Conservation (phyloP, 1,139 yeast genomes). For the Keqinozyma sinolaborantium region DNA sequence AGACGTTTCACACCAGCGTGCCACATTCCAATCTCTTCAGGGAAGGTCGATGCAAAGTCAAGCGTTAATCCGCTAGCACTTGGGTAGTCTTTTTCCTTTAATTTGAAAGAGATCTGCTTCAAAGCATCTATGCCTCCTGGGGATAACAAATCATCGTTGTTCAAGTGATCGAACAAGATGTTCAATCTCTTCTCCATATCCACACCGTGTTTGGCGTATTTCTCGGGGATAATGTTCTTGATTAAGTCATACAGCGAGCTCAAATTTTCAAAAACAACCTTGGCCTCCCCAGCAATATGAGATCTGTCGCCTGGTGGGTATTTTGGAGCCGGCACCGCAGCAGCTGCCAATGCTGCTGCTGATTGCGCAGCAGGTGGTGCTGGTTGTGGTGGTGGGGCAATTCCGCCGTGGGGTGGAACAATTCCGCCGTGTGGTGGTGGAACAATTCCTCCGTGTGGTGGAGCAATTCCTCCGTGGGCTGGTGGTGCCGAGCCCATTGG, state of each 20-base stretch:
- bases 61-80: slow-evolving; percentile 57
- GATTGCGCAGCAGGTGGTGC: slow-evolving; percentile 17
- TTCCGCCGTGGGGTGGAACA: slow-evolving; percentile 10
- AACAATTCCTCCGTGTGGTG: neutral
- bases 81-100: slow-evolving; percentile 53
- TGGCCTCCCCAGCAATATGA: slow-evolving; percentile 59
- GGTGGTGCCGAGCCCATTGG: slow-evolving; percentile 20
- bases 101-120: slow-evolving; percentile 45
- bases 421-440: slow-evolving; percentile 11
- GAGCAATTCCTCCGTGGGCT: slow-evolving; percentile 9
- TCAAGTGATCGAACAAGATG: slow-evolving; percentile 75
- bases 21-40: slow-evolving; percentile 88
- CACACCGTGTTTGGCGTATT: slow-evolving; percentile 65
- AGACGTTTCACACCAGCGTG: slow-evolving; percentile 87
- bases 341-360: slow-evolving; percentile 13
- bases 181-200: slow-evolving; percentile 84
- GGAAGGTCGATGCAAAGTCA: slow-evolving; percentile 62
- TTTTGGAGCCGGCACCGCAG: slow-evolving; percentile 16
- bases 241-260: slow-evolving; percentile 54
- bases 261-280: slow-evolving; percentile 59
- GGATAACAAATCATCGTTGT: slow-evolving; percentile 65
- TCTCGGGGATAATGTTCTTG: slow-evolving; percentile 74
- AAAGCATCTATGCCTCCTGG: slow-evolving; percentile 55
- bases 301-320: slow-evolving; percentile 70
- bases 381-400: slow-evolving; percentile 12